Evolutionary conservation across 2,329 filamentous ascomycete genomes (phyloP), one percentile per base, ranked within the genome.

Genomic region (Aureobasidium pullulans): DNA sequence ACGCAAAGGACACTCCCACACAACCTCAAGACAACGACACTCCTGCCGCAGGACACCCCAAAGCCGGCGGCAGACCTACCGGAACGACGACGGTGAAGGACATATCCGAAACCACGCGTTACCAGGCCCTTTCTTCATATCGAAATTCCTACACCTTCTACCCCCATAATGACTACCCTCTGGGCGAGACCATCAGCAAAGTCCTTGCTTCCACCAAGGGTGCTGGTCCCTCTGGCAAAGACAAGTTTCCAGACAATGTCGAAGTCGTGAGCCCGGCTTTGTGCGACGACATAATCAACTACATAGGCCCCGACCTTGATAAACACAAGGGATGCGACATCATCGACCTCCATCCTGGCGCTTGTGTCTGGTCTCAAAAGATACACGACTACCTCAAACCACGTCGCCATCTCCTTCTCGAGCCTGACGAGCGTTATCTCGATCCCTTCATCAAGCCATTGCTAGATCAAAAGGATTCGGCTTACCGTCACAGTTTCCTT

Each of bases 291-390:
- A 76, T 88, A 13, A 66, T 96, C 47, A 70, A 82, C 6, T 89
- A 89, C 62, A 75, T 95, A n/a, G 83, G 81, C 2, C 80, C 82
- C 1, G 84, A 84, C 2, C 79, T 97, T 16, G 75, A 83, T 36
- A 81, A 84, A 46, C 86, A 94, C 71, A 76, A 79, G 52, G 89
- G 89, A 57, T 91, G 92, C 73, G 91, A 96, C 67, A 81, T 97
- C 46, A 77, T 99, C 66, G 93, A 97, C 69, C 77, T 96, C 59
- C 90, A 92, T 70, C 93, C 93, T 0, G 91, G 91, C 13, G 76
- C 76, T 1, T 90, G 91, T 8, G 57, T 96, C 2, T 94, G 88
- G 84, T 96, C 92, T 36, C 77, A 78, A 31, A 89, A 87, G 66
- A 77, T 97, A 0, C 85, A 96, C 69, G 79, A 89, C 0, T 75